These are phyloP conservation scores for Hypholoma fasciculare DNA, from an alignment of 768 basidiomycete species.

Conservation along the genomic window DNA sequence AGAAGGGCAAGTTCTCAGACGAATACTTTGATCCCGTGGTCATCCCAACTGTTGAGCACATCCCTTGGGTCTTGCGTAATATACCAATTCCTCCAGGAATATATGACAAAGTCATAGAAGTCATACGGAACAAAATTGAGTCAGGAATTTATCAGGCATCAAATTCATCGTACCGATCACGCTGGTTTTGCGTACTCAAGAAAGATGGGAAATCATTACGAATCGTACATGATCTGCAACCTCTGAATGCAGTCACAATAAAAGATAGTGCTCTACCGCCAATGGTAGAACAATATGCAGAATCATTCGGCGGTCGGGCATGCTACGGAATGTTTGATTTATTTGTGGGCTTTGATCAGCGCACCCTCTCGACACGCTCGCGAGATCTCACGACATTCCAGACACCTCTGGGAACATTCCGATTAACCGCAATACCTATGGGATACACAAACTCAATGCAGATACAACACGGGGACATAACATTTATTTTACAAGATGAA, in stretches of 20 bases:
- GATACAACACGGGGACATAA: constrained; percentile 26
- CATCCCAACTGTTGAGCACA: constrained; percentile 31
- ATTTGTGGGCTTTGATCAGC: constrained; percentile 35
- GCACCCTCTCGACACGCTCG: constrained; percentile 19
- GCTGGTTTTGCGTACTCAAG: constrained; percentile 40
- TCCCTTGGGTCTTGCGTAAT: constrained; percentile 32
- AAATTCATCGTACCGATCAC: constrained; percentile 32
- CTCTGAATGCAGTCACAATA: constrained; percentile 37
- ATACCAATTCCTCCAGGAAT: constrained; percentile 38
- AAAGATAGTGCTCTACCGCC: constrained; percentile 34
- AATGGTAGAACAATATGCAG: constrained; percentile 30
- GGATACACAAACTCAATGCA: constrained; percentile 42
- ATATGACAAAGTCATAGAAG: constrained; percentile 25
- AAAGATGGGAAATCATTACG: constrained; percentile 29
- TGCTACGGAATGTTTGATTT: constrained; percentile 32
- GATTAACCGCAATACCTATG: constrained; percentile 33
- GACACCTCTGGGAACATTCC: constrained; percentile 32
- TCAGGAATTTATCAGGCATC: constrained; percentile 37
- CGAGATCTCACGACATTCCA: constrained; percentile 38
- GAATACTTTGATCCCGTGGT: constrained; percentile 25
- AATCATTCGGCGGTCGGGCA: constrained; percentile 25
- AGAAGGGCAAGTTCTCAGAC: constrained; percentile 10
- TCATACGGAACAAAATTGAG: constrained; percentile 30
- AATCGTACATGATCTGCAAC: constrained; percentile 38
- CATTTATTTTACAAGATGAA: constrained; percentile 29